These are phyloP conservation scores for Cutaneotrichosporon sp. DNA, from an alignment of 1,284 basidiomycete species.

Conservation along the genomic window DNA sequence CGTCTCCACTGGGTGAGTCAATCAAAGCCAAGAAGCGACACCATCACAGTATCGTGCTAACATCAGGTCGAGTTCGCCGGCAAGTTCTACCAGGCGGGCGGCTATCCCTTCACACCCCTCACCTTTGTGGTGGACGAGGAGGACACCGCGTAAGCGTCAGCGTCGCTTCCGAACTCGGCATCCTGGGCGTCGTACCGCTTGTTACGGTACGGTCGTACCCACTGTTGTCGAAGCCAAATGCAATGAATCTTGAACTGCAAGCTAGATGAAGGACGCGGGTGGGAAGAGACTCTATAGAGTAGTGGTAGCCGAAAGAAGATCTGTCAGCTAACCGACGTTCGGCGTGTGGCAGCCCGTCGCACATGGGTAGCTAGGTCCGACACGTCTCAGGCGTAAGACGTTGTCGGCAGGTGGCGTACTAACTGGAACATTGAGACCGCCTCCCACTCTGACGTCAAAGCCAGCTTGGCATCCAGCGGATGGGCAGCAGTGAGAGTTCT, in stretches of 20 bases:
- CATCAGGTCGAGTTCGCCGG: conserved; percentile 85
- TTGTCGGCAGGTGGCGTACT: too few species aligned
- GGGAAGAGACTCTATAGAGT: too few species aligned
- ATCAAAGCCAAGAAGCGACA: not conserved
- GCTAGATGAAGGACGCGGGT: too few species aligned
- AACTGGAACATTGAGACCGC: too few species aligned
- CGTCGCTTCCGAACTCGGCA: not conserved
- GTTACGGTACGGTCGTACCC: not conserved
- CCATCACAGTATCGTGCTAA: not conserved
- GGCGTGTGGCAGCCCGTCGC: too few species aligned
- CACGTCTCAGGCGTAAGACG: too few species aligned
- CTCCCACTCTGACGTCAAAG: too few species aligned
- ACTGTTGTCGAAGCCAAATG: not conserved
- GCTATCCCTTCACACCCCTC: conserved; percentile 60
- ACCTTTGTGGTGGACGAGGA: conserved; percentile 33
- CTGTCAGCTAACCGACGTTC: too few species aligned
- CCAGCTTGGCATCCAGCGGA: too few species aligned
- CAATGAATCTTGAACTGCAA: not conserved
- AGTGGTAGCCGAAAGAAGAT: too few species aligned
- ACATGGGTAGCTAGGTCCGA: too few species aligned
- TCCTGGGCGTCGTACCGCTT: not conserved
- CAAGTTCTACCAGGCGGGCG: conserved; percentile 90
- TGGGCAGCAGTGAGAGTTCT: too few species aligned
- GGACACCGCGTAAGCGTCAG: conserved; percentile 5
- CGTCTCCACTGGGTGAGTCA: conserved; percentile 80